Evolutionary conservation across 345 rosid species (phyloP), one percentile per base, ranked within the genome.

Genomic region (Cochlearia excelsa): DNA sequence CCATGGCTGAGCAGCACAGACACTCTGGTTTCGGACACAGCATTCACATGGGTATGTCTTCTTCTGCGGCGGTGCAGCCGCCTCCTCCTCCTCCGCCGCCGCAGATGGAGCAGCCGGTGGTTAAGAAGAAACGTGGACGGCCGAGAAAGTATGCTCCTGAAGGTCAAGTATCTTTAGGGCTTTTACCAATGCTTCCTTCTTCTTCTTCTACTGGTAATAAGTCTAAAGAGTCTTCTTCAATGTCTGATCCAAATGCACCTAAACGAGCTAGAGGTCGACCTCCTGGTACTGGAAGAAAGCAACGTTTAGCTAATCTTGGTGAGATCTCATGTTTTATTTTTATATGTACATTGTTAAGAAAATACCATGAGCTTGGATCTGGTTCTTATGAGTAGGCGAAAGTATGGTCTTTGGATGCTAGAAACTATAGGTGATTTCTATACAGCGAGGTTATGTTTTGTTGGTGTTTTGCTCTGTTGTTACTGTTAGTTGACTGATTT

Each of bases 261-360:
- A 90, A 76, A 68, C 66, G 82, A 67, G 66, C 65, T 10, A 76
- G 88, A 79, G 99, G 99, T 26, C 81, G 97, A 47, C 97, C 99
- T n/a, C 99, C 90, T 62, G 99, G 99, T 9, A 80, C 78, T 61
- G 97, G 99, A 63, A 81, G 99, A 79, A 94, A 94, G 82, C 99
- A 94, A 68, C 92, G 85, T 4, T 54, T 94, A 61, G 95, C 99
- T 43, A 71, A 74, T 67, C 82, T 87, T 45, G 99, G 99, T 88
- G 64, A 75, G 87, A 59, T 54, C 57, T 76, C 34, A 9, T 30
- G 26, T 63, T 35, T 3, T 44, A 0, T 5, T 37, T 16, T 16
- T 0, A 16, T 16, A 16, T 16, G 0, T 38, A 38, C 9, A 9
- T 27, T 37, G 50, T 61, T 26, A 46, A 53, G 23, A 16, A 0